Conservation (phyloP, 192 early-diverging fungal genomes). For the Thamnidium elegans region DNA sequence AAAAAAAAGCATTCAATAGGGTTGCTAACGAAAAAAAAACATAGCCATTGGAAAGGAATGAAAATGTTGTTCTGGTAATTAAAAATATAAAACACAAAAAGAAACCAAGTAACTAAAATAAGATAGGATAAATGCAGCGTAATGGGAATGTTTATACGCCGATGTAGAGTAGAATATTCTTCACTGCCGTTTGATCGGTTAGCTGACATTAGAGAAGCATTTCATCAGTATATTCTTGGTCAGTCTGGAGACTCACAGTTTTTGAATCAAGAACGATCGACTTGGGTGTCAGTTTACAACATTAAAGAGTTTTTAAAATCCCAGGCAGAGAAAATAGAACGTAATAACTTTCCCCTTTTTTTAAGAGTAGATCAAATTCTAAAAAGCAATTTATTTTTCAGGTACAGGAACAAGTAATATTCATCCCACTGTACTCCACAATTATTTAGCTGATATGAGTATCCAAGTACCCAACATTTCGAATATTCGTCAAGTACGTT, state of each 20-base stretch:
- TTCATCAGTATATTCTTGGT: background rate
- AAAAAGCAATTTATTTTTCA: background rate
- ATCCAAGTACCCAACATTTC: background rate
- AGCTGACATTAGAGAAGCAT: conserved; percentile 1
- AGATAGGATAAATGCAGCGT: conserved; percentile 8
- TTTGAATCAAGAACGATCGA: background rate
- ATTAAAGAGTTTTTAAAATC: background rate
- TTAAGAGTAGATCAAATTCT: background rate
- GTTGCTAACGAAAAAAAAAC: background rate
- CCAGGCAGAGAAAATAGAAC: conserved; percentile 3
- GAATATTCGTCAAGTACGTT: background rate
- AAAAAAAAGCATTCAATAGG: background rate
- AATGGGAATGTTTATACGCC: conserved; percentile 4
- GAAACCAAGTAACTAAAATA: too few species aligned
- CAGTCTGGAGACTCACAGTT: background rate
- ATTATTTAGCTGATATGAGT: background rate
- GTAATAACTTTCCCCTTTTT: background rate
- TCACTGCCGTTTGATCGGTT: background rate
- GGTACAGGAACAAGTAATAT: conserved; percentile 4
- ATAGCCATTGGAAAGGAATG: background rate
- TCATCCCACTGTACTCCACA: background rate
- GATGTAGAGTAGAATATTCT: conserved; percentile 2
- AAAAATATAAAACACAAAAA: background rate
- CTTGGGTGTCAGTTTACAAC: conserved; percentile 1
- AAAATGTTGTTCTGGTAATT: background rate